Percentiles rank a stretch among this genome's conserved stretches.
phyloP scores from a whole-genome alignment of 225 moss, liverwort and hornwort species.

The Marchantia polymorpha region DNA sequence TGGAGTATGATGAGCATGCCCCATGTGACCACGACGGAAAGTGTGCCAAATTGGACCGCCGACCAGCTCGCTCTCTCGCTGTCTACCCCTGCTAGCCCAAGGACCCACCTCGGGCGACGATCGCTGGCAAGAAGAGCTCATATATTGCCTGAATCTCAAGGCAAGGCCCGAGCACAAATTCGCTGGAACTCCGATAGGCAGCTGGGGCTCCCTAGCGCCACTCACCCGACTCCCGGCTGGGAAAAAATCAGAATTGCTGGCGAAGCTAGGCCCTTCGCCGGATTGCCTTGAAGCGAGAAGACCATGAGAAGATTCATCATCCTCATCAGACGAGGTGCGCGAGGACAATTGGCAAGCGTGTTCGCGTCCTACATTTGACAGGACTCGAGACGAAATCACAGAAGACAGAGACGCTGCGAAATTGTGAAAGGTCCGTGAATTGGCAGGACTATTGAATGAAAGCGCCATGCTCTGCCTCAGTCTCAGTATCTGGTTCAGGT shows the following conservation, averaged over 20 bases:
- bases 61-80: slow-evolving; percentile 25
- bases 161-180: not conserved
- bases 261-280: not conserved
- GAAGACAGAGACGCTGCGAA: slow-evolving; percentile 13
- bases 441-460: slow-evolving; percentile 10
- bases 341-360: not conserved
- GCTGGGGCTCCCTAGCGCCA: not conserved
- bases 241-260: not conserved
- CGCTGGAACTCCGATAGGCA: not conserved
- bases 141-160: slow-evolving; percentile 17
- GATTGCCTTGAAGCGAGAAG: not conserved
- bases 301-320: not conserved
- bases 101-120: not conserved
- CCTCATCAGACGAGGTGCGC: not conserved
- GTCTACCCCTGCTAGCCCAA: slow-evolving; percentile 9
- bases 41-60: slow-evolving; percentile 37
- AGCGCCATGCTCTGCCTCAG: slow-evolving; percentile 23
- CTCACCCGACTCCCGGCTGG: not conserved
- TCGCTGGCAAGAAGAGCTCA: not conserved
- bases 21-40: slow-evolving; percentile 64
- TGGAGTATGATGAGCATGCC: slow-evolving; percentile 55
- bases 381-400: slow-evolving; percentile 10
- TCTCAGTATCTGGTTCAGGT: not conserved
- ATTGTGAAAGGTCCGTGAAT: slow-evolving; percentile 9
- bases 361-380: not conserved